A percentile compares a stretch with the other conserved stretches of the same genome.
These are phyloP conservation scores for Stachybotrys chlorohalonatus DNA, from an alignment of 2,329 filamentous ascomycete species.

Conservation along the genomic window DNA sequence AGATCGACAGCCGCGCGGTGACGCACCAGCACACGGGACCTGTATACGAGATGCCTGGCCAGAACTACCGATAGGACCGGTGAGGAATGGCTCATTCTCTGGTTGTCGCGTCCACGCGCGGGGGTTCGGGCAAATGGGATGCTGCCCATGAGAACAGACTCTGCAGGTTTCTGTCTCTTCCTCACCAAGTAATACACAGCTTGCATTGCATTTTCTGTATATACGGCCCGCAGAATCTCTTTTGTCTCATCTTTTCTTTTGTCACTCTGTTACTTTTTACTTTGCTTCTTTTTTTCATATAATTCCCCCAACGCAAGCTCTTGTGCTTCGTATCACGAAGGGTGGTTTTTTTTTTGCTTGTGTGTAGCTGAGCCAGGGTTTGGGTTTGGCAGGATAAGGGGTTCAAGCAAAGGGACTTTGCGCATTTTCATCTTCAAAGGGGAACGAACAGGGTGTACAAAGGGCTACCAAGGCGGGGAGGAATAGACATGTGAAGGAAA, in stretches of 20 bases:
- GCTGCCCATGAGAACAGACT: neutral
- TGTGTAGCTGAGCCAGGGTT: neutral
- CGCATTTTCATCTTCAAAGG: too few relatives aligned
- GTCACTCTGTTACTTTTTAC: neutral
- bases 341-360: neutral
- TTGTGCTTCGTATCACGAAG: neutral
- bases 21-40: slow-evolving; percentile 22
- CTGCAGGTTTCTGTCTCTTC: neutral
- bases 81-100: neutral
- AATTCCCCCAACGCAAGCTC: neutral
- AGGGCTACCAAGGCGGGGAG: too few relatives aligned
- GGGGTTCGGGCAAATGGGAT: too few relatives aligned
- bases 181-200: neutral
- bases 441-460: too few relatives aligned
- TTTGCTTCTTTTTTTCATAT: neutral
- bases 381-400: neutral
- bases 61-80: slow-evolving; percentile 22
- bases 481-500: too few relatives aligned
- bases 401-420: too few relatives aligned
- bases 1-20: slow-evolving; percentile 28
- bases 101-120: too few relatives aligned
- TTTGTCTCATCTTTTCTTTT: neutral
- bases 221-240: neutral
- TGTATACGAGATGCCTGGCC: slow-evolving; percentile 33
- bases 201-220: neutral